Percentiles rank a stretch among this genome's conserved stretches.
These are phyloP conservation scores for Elsinoe fawcettii DNA, from an alignment of 2,329 filamentous ascomycete species.

Conservation along the genomic window DNA sequence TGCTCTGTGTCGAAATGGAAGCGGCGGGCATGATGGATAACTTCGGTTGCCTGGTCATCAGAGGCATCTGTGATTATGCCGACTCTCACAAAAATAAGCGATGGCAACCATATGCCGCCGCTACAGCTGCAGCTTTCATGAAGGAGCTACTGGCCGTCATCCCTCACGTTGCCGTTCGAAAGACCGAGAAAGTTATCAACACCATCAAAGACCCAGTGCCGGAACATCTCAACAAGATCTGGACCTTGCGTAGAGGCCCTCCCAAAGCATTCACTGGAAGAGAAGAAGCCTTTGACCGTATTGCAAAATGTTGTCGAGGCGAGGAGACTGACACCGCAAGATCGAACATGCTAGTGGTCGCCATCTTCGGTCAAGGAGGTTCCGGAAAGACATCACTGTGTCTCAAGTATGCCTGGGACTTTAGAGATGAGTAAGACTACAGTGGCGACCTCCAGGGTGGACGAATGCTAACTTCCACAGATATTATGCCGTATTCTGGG, in stretches of 20 bases:
- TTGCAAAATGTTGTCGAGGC: neutral
- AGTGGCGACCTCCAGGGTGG: too few relatives aligned
- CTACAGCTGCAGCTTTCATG: slow-evolving; percentile 15
- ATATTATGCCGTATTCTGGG: neutral
- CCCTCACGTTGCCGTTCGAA: neutral
- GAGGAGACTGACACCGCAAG: neutral
- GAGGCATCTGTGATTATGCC: slow-evolving; percentile 20
- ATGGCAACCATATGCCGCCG: slow-evolving; percentile 19
- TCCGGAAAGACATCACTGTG: neutral
- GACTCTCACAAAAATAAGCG: slow-evolving; percentile 22
- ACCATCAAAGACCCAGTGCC: neutral
- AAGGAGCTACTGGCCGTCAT: slow-evolving; percentile 13
- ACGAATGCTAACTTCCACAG: neutral
- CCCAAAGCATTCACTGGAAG: neutral
- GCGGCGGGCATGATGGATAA: slow-evolving; percentile 20
- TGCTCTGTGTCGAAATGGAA: slow-evolving; percentile 23
- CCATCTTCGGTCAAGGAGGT: neutral
- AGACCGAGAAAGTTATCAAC: neutral
- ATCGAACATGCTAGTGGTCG: neutral
- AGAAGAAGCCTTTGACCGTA: neutral
- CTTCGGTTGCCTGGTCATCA: slow-evolving; percentile 19
- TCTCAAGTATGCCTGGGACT: neutral
- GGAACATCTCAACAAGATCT: neutral
- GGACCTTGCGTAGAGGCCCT: neutral
- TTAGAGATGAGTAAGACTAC: neutral